Conservation (phyloP, 208 protist species). For the Plasmodiophora brassicae region DNA sequence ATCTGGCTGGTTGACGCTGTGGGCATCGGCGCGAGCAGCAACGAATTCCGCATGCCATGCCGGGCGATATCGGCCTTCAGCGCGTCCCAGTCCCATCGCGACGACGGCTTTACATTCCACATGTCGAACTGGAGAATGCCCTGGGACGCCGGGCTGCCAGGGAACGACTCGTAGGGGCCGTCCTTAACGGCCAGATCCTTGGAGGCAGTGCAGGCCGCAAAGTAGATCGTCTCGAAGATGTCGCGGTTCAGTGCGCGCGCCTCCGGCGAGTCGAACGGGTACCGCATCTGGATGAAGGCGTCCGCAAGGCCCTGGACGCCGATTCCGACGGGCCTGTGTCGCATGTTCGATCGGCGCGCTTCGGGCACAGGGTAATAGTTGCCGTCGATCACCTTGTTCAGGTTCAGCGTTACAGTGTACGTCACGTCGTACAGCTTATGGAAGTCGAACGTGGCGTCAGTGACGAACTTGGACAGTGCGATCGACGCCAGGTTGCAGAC, state of each 20-base stretch:
- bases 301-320: conserved; percentile 97
- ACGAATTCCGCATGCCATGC: conserved; percentile 91
- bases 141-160: conserved; percentile 83
- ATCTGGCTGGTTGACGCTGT: conserved; percentile 99
- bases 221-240: conserved; percentile 99
- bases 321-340: conserved; percentile 94
- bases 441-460: conserved; percentile 39
- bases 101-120: conserved; percentile 76
- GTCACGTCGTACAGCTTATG: conserved; percentile 69
- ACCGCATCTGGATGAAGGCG: conserved; percentile 84
- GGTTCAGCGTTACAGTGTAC: conserved; percentile 73
- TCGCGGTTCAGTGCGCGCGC: conserved; percentile 87
- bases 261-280: conserved; percentile 84
- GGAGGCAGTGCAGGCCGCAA: conserved; percentile 76
- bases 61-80: conserved; percentile 77
- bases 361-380: conserved; percentile 96
- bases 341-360: conserved; percentile 85
- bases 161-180: conserved; percentile 87
- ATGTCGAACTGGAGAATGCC: conserved; percentile 98
- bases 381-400: conserved; percentile 96
- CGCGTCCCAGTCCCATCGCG: conserved; percentile 88
- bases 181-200: conserved; percentile 79
- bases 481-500: conserved; percentile 98
- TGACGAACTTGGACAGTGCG: conserved; percentile 89
- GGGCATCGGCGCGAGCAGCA: conserved; percentile 98